phyloP scores from a whole-genome alignment of 768 basidiomycete genomes.

The Coprinopsis sp. region DNA sequence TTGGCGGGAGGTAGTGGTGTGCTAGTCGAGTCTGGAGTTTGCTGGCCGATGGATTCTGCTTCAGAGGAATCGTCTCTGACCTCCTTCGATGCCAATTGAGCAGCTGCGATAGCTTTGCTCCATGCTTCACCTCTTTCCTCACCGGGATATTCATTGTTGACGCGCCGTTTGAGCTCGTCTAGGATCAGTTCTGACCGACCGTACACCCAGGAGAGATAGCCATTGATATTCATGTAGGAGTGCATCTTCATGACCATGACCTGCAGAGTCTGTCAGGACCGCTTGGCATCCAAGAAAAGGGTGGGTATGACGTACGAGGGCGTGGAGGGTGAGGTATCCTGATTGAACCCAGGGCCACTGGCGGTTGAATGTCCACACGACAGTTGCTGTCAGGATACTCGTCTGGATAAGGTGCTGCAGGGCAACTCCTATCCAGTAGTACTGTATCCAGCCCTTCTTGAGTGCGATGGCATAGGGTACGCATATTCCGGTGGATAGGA shows the following conservation, averaged over 20 bases:
- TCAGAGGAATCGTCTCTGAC: conserved; percentile 29
- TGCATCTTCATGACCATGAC: conserved; percentile 96
- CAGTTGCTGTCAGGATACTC: conserved; percentile 59
- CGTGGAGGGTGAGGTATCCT: conserved; percentile 83
- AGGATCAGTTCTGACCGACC: conserved; percentile 43
- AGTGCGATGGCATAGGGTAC: conserved; percentile 82
- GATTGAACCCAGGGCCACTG: conserved; percentile 99
- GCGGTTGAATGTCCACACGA: conserved; percentile 88
- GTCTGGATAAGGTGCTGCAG: conserved; percentile 84
- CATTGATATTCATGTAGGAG: conserved; percentile 87
- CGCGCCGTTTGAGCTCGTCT: conserved; percentile 34
- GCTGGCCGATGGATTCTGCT: conserved; percentile 27
- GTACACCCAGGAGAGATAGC: conserved; percentile 60
- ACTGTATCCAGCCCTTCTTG: conserved; percentile 73
- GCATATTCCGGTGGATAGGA: conserved; percentile 67
- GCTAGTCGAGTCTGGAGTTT: background rate
- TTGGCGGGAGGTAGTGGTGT: background rate
- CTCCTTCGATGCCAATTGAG: conserved; percentile 29
- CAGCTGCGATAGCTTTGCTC: conserved; percentile 53
- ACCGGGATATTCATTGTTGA: background rate
- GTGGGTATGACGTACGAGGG: conserved; percentile 49
- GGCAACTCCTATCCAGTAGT: conserved; percentile 69
- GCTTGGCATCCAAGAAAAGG: background rate
- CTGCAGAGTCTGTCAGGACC: conserved; percentile 22
- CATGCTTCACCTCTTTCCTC: conserved; percentile 54